Percentiles rank a stretch among this genome's conserved stretches.
phyloP scores from a whole-genome alignment of 805 yeast genomes.

The Yarrowia sp. region DNA sequence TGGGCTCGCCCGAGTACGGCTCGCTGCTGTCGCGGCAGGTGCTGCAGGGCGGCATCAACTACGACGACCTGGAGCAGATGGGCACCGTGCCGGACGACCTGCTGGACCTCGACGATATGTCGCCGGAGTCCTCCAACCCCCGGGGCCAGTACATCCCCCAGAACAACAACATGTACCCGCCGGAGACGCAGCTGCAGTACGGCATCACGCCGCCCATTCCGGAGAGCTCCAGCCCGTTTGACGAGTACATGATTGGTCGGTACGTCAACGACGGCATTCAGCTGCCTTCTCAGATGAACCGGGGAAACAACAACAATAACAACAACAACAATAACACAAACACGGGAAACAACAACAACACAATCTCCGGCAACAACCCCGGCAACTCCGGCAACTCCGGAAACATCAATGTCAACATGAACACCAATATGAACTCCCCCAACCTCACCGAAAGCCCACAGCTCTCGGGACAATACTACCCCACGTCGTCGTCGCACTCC shows the following conservation, averaged over 20 bases:
- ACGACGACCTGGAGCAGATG: constrained; percentile 36
- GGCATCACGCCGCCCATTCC: constrained; percentile 47
- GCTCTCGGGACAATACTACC: constrained; percentile 11
- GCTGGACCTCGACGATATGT: constrained; percentile 44
- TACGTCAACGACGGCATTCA: constrained; percentile 20
- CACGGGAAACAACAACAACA: not conserved
- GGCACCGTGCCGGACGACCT: constrained; percentile 42
- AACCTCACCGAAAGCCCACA: constrained; percentile 31
- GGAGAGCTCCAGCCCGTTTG: constrained; percentile 47
- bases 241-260: constrained; percentile 44
- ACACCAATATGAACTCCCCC: constrained; percentile 37
- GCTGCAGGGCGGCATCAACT: constrained; percentile 35
- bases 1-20: constrained; percentile 38
- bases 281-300: constrained; percentile 9
- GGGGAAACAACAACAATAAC: not conserved
- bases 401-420: constrained; percentile 9
- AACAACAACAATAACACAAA: constrained; percentile 38
- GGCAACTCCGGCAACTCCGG: not conserved
- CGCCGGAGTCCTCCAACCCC: constrained; percentile 40
- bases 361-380: constrained; percentile 25
- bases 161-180: constrained; percentile 24
- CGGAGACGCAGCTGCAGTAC: constrained; percentile 36
- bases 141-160: constrained; percentile 22
- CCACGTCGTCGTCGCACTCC: constrained; percentile 24
- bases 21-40: constrained; percentile 29